phyloP scores from a whole-genome alignment of 1,284 basidiomycete species.

The Puccinia coronata region DNA sequence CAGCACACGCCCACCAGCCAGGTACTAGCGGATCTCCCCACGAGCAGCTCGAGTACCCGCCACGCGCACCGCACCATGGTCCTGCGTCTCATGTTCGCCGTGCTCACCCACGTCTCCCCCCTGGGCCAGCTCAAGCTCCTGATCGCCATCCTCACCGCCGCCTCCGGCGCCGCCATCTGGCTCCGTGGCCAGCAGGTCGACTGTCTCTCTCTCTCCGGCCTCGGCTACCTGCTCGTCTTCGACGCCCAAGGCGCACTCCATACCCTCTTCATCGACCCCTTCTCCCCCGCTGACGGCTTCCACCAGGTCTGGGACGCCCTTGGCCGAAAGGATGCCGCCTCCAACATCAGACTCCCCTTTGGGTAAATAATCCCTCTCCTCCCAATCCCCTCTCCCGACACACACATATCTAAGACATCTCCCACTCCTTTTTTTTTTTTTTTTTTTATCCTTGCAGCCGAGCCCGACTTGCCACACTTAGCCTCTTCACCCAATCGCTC shows the following conservation, averaged over 20 bases:
- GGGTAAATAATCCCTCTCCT: conserved; percentile 65
- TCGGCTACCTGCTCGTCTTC: conserved; percentile 95
- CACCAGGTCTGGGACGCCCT: conserved; percentile 9
- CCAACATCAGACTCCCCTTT: conserved; percentile 64
- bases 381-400: neutral
- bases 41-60: conserved; percentile 46
- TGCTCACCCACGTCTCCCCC: conserved; percentile 57
- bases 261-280: conserved; percentile 64
- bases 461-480: conserved; percentile 72
- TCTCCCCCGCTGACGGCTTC: conserved; percentile 51
- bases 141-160: conserved; percentile 61
- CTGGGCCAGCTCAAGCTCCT: conserved; percentile 59
- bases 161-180: conserved; percentile 70
- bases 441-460: no score
- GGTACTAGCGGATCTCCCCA: conserved; percentile 32
- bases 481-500: conserved; percentile 82
- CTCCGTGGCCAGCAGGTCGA: conserved; percentile 86
- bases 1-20: conserved; percentile 49
- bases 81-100: conserved; percentile 53
- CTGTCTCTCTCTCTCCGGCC: conserved; percentile 79
- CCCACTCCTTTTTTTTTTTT: no score
- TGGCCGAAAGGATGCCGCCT: conserved; percentile 38
- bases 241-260: conserved; percentile 64
- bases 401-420: conserved; percentile 20
- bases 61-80: conserved; percentile 54